Conservation (phyloP, 768 basidiomycete genomes). For the Boletellus emodensis region DNA sequence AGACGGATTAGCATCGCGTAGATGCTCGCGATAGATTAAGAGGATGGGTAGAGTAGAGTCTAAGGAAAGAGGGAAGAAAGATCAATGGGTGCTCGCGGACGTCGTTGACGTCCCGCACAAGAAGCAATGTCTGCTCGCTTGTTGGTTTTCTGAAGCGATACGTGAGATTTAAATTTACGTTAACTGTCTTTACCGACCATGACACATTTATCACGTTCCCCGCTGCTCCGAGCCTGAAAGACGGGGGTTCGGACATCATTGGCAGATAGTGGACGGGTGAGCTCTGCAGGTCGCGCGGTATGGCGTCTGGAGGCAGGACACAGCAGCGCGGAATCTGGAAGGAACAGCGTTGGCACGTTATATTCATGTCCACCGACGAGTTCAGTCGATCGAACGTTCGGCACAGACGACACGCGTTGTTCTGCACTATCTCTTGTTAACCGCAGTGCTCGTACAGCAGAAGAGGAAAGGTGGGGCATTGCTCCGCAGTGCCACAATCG, state of each 20-base stretch:
- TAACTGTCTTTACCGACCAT: slow-evolving; percentile 13
- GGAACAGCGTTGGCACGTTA: neutral
- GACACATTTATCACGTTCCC: neutral
- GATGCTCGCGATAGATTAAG: slow-evolving; percentile 20
- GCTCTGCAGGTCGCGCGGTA: no score
- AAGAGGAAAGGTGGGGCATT: slow-evolving; percentile 13
- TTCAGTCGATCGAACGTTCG: slow-evolving; percentile 5
- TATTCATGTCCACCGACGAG: slow-evolving; percentile 3
- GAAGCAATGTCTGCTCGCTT: slow-evolving; percentile 11
- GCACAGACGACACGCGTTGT: slow-evolving; percentile 14
- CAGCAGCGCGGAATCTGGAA: slow-evolving; percentile 10
- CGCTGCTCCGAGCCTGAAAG: neutral
- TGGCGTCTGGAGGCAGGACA: neutral
- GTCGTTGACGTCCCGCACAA: slow-evolving; percentile 31
- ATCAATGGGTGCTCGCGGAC: slow-evolving; percentile 10
- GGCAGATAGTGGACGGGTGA: neutral
- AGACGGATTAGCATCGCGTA: slow-evolving; percentile 57
- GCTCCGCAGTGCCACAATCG: slow-evolving; percentile 6
- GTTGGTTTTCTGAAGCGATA: slow-evolving; percentile 29
- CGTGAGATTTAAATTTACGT: slow-evolving; percentile 35
- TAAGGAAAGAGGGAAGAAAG: slow-evolving; percentile 9
- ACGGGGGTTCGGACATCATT: neutral
- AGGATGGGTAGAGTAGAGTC: slow-evolving; percentile 22
- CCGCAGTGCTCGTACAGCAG: slow-evolving; percentile 13
- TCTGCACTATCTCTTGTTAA: neutral